phyloP scores from a whole-genome alignment of 495 filamentous ascomycete genomes.

The Xylaria castorea region DNA sequence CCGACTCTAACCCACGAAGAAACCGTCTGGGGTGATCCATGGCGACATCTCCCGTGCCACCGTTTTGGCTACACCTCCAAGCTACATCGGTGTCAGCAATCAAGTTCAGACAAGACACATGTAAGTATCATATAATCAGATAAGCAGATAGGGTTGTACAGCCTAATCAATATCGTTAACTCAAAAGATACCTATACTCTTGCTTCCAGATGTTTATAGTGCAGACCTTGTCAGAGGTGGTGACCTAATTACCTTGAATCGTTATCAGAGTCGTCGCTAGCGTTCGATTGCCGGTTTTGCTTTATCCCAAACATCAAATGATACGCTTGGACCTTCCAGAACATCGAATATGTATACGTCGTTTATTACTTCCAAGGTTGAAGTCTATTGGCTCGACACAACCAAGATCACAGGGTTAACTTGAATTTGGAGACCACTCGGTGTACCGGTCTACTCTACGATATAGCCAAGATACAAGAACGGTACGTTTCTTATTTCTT shows the following conservation, averaged over 20 bases:
- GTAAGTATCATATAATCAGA: neutral
- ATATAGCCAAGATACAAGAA: neutral
- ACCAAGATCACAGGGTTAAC: neutral
- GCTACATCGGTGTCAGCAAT: neutral
- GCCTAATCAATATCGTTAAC: neutral
- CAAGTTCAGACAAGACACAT: conserved; percentile 19
- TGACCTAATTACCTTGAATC: neutral
- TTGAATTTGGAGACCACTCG: neutral
- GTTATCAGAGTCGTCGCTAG: neutral
- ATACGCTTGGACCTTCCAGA: too few relatives aligned
- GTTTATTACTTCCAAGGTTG: neutral
- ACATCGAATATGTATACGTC: neutral
- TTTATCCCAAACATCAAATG: conserved; percentile 4
- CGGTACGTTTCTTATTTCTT: neutral
- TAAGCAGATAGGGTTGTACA: conserved; percentile 8
- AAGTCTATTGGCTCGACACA: neutral
- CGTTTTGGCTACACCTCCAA: neutral
- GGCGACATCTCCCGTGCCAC: neutral
- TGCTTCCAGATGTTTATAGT: neutral
- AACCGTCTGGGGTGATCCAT: neutral
- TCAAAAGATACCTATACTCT: neutral
- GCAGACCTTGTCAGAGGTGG: conserved; percentile 1
- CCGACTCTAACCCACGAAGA: neutral
- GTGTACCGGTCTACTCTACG: neutral
- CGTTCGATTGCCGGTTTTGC: neutral